Percentiles rank a stretch among this genome's conserved stretches.
Conservation (phyloP, 331 rosid species). For the Dryas integrifolia region DNA sequence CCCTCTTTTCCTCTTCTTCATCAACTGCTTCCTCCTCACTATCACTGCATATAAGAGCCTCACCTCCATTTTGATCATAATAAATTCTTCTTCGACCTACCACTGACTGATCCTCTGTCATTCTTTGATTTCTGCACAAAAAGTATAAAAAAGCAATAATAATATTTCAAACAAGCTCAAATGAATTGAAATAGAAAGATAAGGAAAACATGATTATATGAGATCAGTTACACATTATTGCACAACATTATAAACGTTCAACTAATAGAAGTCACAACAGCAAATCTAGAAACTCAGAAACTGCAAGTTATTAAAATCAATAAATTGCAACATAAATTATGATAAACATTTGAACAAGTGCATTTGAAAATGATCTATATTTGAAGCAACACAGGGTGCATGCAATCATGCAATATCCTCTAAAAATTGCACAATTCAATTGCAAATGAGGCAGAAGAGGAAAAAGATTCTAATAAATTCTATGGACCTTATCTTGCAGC, state of each 20-base stretch:
- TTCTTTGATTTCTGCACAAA: constrained; percentile 87
- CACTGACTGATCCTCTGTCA: constrained; percentile 98
- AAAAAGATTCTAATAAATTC: not conserved
- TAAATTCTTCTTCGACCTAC: constrained; percentile 95
- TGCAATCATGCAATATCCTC: not conserved
- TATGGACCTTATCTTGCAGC: not conserved
- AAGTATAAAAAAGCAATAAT: constrained; percentile 15
- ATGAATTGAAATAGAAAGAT: not conserved
- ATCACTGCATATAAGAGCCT: constrained; percentile 97
- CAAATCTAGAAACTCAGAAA: not conserved
- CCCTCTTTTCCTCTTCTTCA: constrained; percentile 90
- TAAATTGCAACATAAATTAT: not conserved
- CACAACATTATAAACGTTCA: not conserved
- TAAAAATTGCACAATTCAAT: not conserved
- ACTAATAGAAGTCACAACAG: not conserved
- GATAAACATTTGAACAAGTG: not conserved
- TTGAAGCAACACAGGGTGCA: not conserved
- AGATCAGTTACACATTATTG: not conserved
- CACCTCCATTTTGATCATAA: constrained; percentile 97
- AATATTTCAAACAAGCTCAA: not conserved
- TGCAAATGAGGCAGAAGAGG: not conserved
- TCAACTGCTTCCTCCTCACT: constrained; percentile 91
- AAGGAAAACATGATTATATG: not conserved
- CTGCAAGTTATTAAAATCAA: not conserved
- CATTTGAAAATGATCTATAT: not conserved